Base-by-base conservation (phyloP, 768 basidiomycete species). In the Gyrodon lividus region DNA sequence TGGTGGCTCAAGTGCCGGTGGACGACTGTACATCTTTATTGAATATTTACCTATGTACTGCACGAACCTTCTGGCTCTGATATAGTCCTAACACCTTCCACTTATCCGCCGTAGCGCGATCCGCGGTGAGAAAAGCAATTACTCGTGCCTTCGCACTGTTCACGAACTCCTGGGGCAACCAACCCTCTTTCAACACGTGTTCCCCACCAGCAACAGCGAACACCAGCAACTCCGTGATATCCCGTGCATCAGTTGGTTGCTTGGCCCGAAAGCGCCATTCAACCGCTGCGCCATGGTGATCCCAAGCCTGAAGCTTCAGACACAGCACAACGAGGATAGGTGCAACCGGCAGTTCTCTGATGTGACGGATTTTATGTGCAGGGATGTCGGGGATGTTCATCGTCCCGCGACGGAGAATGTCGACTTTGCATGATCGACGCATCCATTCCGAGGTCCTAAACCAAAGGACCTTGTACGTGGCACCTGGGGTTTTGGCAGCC, bases 391-490 rank as follows among this genome's bases (percentile, higher is more conserved):
- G 72, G 43, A 74, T 73, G 52, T 72, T 69, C 43, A 75, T 60
- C 2, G 64, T 55, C 0, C 73, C 72, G 1, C 74, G 71, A 10
- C 60, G 24, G 35, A 74, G 70, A 19, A 76, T 61, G 53, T 76
- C 74, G 35, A 76, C 72, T 62, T 75, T 74, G 52, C 71, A 71
- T 7, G 50, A 41, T 17, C 65, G 61, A 26, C 49, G 43, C 28
- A 60, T 48, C 14, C 6, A 35, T 40, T 20, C 13, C 17, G 49
- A 43, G 8, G 72, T 55, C 13, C 59, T 49, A 59, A 70, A 76
- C 70, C 72, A 77, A 1, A 78, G 61, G 0, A 78, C 73, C 30
- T 66, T 59, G 61, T 77, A 76, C 0, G 74, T 73, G n/a, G 73
- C 72, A 0, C 28, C 46, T 7, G 70, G 71, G 54, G 75, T 69